Conservation (phyloP, 768 basidiomycete genomes). For the Pleurotus ostreatus region DNA sequence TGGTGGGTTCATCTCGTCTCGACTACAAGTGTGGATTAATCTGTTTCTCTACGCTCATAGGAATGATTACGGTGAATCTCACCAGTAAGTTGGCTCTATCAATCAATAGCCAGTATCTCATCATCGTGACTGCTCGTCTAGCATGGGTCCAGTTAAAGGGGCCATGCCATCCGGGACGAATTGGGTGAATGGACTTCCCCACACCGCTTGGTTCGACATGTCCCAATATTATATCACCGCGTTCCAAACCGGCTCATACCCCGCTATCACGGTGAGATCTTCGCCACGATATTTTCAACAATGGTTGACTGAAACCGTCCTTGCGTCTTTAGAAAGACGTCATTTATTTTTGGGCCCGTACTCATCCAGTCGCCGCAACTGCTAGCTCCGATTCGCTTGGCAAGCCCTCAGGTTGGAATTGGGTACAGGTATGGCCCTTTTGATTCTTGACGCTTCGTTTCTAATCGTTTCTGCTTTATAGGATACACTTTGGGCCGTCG, state of each 20-base stretch:
- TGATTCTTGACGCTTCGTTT: not conserved
- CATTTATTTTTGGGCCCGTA: conserved; percentile 59
- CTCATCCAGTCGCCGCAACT: conserved; percentile 51
- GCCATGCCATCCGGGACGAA: conserved; percentile 39
- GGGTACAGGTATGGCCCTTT: conserved; percentile 47
- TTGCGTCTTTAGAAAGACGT: conserved; percentile 32
- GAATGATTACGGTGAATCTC: conserved; percentile 79
- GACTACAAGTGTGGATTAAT: not conserved
- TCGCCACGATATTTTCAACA: conserved; percentile 8
- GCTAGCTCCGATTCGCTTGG: conserved; percentile 40
- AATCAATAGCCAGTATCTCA: not conserved
- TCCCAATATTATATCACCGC: conserved; percentile 62
- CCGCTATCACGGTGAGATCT: conserved; percentile 45
- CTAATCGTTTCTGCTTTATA: conserved; percentile 16
- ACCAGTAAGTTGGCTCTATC: conserved; percentile 40
- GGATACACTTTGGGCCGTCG: conserved; percentile 66
- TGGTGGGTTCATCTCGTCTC: conserved; percentile 36
- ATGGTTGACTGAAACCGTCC: not conserved
- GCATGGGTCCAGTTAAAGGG: conserved; percentile 57
- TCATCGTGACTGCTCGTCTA: conserved; percentile 11
- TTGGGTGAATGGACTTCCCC: conserved; percentile 39
- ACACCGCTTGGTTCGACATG: conserved; percentile 57
- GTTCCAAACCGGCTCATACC: conserved; percentile 64
- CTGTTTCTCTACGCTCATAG: conserved; percentile 17
- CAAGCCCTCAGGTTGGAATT: conserved; percentile 46